These are phyloP conservation scores for Pistacia vera DNA, from an alignment of 345 rosid species.

Conservation along the genomic window DNA sequence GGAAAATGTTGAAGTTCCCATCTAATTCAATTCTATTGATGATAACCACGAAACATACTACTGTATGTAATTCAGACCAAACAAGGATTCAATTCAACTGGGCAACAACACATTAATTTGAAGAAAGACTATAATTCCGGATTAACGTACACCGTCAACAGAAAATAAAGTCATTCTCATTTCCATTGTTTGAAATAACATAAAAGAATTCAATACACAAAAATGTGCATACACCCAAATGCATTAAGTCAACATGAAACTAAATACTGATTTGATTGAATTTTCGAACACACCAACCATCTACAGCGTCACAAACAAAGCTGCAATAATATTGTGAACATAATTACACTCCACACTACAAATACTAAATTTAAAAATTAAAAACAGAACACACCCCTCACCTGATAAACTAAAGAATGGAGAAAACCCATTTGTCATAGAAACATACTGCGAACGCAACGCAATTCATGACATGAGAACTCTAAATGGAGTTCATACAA, in stretches of 20 bases:
- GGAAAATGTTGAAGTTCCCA: not conserved
- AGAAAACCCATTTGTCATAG: slow-evolving; percentile 77
- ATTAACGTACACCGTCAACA: not conserved
- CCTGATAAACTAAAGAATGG: slow-evolving; percentile 77
- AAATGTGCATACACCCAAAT: not conserved
- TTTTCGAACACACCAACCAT: slow-evolving; percentile 96
- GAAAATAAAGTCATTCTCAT: not conserved
- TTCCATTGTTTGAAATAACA: not conserved
- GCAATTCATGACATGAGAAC: slow-evolving; percentile 78
- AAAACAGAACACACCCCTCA: slow-evolving; percentile 18
- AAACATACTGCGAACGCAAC: slow-evolving; percentile 79
- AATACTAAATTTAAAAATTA: not conserved
- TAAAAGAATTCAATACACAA: not conserved
- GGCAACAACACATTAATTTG: not conserved
- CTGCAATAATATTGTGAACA: slow-evolving; percentile 41
- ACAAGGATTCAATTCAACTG: not conserved
- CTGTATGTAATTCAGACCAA: not conserved
- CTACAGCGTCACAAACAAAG: slow-evolving; percentile 90
- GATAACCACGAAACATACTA: slow-evolving; percentile 7
- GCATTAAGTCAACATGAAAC: not conserved
- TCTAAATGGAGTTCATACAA: slow-evolving; percentile 27
- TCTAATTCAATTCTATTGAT: not conserved
- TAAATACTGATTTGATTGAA: slow-evolving; percentile 57
- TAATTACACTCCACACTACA: slow-evolving; percentile 13
- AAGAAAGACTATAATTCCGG: not conserved